These are phyloP conservation scores for Argentina anserina DNA, from an alignment of 306 rosid genomes.

Conservation along the genomic window DNA sequence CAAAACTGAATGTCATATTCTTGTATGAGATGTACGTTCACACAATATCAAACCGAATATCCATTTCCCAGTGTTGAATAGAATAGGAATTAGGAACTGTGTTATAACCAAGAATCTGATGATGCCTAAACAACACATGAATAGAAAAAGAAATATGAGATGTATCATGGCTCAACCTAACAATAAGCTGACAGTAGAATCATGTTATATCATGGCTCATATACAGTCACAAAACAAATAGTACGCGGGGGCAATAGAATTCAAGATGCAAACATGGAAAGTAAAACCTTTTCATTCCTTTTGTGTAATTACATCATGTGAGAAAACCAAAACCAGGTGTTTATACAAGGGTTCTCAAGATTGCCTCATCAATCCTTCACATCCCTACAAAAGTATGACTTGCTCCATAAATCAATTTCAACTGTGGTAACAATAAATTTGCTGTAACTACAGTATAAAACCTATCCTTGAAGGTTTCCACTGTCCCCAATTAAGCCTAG, in stretches of 20 bases:
- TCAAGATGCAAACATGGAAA: not conserved
- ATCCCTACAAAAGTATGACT: not conserved
- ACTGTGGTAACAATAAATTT: not conserved
- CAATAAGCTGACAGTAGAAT: not conserved
- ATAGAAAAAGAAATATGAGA: not conserved
- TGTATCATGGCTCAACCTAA: not conserved
- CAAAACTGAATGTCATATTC: too few species aligned
- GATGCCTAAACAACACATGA: not conserved
- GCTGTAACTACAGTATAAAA: not conserved
- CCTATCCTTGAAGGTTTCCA: not conserved
- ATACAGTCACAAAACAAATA: not conserved
- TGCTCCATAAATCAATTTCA: not conserved
- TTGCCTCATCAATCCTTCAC: not conserved
- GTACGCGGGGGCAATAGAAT: not conserved
- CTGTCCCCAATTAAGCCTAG: not conserved
- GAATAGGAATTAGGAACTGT: not conserved
- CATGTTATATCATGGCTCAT: not conserved
- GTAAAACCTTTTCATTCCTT: not conserved
- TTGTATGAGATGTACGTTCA: not conserved
- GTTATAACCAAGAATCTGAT: not conserved
- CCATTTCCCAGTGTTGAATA: not conserved
- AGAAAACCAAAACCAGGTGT: not conserved
- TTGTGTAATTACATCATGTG: constrained; percentile 6
- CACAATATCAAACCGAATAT: not conserved
- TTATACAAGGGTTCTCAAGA: not conserved